Base-by-base conservation (phyloP, 2,329 filamentous ascomycete genomes). In the Claviceps citrina region DNA sequence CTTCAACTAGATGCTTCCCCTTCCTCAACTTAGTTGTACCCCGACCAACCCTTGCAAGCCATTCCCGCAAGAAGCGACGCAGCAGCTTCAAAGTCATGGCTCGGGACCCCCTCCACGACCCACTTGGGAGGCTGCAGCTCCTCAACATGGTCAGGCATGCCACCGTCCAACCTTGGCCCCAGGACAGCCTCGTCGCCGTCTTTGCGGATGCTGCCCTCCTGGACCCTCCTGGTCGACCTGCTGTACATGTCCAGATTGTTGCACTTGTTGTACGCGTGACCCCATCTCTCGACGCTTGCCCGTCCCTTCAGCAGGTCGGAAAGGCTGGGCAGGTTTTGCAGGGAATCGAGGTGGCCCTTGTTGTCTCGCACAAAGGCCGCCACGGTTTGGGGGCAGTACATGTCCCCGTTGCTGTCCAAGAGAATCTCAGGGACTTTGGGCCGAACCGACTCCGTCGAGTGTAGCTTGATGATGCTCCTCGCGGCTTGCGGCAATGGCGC, bases 281-380 rank as follows among this genome's bases (percentile, higher is more conserved):
- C 9, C 42, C 49, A 47, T 12, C 28, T 13, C 3, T 7, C 3
- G 2, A 9, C 1, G 32, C 32, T 30, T 18, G 19, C 4, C 0
- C 19, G 5, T 10, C 13, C 34, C 4, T 27, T n/a, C 3, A 49
- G 19, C 9, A 59, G 30, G 1, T 50, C 33, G 2, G 38, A 28
- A 7, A 61, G 44, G 2, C 40, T 43, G 1, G 57, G 57, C 0
- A 62, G 49, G 0, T 44, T 43, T 18, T 53, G 51, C 2, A 62
- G 19, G 0, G 53, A 58, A 27, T 62, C 59, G 0, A 26, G n/a
- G 9, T 51, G 44, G 0, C 40, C 3, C 36, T 59, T 61, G 6
- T 46, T 39, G 38, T 59, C 46, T 4, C 57, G 42, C 1, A 57
- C 27, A 27, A 43, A 19, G 22, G 19, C 38, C 12, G 30, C 20